A percentile compares a stretch with the other conserved stretches of the same genome.
phyloP scores from a whole-genome alignment of 2,329 filamentous ascomycete genomes.

The Cylindrodendrum hubeiense region DNA sequence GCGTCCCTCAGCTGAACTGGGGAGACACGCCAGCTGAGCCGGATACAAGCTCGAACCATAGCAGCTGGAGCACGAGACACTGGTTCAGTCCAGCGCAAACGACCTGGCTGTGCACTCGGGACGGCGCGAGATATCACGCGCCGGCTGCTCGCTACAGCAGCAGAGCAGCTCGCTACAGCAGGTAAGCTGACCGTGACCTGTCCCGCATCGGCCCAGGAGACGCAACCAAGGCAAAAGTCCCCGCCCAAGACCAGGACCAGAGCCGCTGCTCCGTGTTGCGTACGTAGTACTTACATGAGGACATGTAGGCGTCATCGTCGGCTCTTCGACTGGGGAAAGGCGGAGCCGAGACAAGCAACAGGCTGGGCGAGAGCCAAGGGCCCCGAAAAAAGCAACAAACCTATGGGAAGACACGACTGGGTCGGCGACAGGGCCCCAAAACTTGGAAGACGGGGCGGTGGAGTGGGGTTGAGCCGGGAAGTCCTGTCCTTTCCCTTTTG shows the following conservation, averaged over 20 bases:
- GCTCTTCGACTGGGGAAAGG: conserved; percentile 4
- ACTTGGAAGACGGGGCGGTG: conserved; percentile 19
- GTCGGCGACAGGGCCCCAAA: conserved; percentile 14
- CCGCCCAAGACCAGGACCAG: background rate
- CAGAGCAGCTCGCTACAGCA: background rate
- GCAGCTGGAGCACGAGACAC: conserved; percentile 13
- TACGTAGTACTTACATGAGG: background rate
- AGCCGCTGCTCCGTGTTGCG: background rate
- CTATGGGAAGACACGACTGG: conserved; percentile 7
- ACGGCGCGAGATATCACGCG: background rate
- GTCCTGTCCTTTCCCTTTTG: background rate
- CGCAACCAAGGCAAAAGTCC: background rate
- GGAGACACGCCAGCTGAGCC: conserved; percentile 6
- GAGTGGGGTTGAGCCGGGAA: background rate
- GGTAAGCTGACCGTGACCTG: conserved; percentile 5
- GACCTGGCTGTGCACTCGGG: conserved; percentile 1
- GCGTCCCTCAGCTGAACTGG: too few species aligned
- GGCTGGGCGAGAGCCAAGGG: background rate
- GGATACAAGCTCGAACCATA: background rate
- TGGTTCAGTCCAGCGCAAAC: conserved; percentile 3
- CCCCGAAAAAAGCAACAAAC: background rate
- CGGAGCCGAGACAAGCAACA: conserved; percentile 9
- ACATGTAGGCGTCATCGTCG: conserved; percentile 12
- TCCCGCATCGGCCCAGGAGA: conserved; percentile 14
- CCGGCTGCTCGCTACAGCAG: background rate